Evolutionary conservation across 495 filamentous ascomycete genomes (phyloP).

Genomic region (Podospora conica): DNA sequence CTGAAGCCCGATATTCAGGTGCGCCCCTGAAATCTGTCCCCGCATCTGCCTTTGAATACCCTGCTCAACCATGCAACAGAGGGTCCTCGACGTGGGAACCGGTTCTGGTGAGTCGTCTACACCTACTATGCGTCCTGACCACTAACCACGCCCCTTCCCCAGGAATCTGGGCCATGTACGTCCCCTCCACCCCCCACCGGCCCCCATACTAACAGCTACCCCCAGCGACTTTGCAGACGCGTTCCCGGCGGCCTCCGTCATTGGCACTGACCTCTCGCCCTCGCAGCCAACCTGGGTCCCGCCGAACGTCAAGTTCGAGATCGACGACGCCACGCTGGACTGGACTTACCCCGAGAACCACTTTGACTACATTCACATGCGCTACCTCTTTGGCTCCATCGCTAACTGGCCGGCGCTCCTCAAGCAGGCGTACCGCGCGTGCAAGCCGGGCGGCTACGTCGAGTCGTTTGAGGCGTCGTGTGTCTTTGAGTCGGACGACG

Average conservation of each 20-base stretch:
- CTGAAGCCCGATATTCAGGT: slow-evolving; percentile 32
- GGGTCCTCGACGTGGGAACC: slow-evolving; percentile 60
- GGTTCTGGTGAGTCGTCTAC: slow-evolving; percentile 36
- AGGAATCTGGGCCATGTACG: slow-evolving; percentile 40
- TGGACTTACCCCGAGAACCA: slow-evolving; percentile 42
- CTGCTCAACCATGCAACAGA: slow-evolving; percentile 20
- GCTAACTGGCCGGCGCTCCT: slow-evolving; percentile 45
- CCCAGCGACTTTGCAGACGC: slow-evolving; percentile 40
- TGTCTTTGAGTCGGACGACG: slow-evolving; percentile 20
- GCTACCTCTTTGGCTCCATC: slow-evolving; percentile 46
- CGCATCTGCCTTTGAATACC: rapidly evolving
- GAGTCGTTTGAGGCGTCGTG: slow-evolving; percentile 25
- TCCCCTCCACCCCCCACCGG: background rate
- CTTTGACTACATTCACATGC: slow-evolving; percentile 59
- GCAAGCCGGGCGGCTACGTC: slow-evolving; percentile 25
- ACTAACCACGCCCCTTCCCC: background rate
- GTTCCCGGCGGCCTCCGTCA: slow-evolving; percentile 48
- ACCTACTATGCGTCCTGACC: background rate
- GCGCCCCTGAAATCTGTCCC: background rate
- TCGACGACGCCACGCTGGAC: slow-evolving; percentile 43
- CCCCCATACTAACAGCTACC: background rate
- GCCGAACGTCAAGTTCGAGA: slow-evolving; percentile 45
- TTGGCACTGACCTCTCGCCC: slow-evolving; percentile 59
- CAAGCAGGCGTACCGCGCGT: slow-evolving; percentile 27
- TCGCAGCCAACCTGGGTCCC: slow-evolving; percentile 49